Evolutionary conservation across 352 stramenopile genomes (phyloP).

Genomic region (Phytophthora kernoviae): DNA sequence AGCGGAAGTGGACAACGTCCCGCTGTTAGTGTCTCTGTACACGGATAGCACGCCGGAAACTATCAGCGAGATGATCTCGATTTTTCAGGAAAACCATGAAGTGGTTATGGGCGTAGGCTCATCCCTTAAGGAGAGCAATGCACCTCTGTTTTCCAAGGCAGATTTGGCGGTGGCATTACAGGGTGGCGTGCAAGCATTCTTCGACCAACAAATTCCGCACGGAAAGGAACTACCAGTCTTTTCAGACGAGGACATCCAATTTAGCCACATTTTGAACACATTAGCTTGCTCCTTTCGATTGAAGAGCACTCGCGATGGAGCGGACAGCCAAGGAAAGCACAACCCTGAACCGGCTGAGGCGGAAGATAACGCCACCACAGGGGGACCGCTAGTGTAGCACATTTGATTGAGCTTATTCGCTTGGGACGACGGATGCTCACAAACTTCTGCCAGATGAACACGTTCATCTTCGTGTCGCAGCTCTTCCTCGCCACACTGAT

Average conservation of each 20-base stretch:
- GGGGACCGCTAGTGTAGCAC: constrained; percentile 51
- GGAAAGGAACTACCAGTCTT: constrained; percentile 67
- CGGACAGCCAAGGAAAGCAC: constrained; percentile 12
- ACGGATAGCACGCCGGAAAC: constrained; percentile 97
- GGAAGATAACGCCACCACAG: constrained; percentile 34
- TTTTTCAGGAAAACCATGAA: constrained; percentile 88
- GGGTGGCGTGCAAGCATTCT: constrained; percentile 68
- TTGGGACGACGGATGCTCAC: constrained; percentile 81
- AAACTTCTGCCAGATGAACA: constrained; percentile 84
- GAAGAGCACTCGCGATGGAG: constrained; percentile 34
- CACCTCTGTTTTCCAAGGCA: constrained; percentile 72
- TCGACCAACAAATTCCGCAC: constrained; percentile 64
- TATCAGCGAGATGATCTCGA: constrained; percentile 93
- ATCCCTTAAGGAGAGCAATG: constrained; percentile 79
- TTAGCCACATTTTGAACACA: constrained; percentile 87
- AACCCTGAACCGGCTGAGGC: constrained; percentile 6
- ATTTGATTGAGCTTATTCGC: constrained; percentile 83
- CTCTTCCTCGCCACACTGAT: constrained; percentile 82
- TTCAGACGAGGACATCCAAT: constrained; percentile 74
- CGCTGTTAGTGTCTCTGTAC: constrained; percentile 97
- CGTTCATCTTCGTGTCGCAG: constrained; percentile 88
- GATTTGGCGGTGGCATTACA: constrained; percentile 78
- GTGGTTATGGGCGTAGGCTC: constrained; percentile 83
- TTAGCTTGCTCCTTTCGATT: constrained; percentile 79
- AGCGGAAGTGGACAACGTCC: constrained; percentile 98